Base-by-base conservation (phyloP, 2,329 filamentous ascomycete species). In the Fusarium vanettenii region DNA sequence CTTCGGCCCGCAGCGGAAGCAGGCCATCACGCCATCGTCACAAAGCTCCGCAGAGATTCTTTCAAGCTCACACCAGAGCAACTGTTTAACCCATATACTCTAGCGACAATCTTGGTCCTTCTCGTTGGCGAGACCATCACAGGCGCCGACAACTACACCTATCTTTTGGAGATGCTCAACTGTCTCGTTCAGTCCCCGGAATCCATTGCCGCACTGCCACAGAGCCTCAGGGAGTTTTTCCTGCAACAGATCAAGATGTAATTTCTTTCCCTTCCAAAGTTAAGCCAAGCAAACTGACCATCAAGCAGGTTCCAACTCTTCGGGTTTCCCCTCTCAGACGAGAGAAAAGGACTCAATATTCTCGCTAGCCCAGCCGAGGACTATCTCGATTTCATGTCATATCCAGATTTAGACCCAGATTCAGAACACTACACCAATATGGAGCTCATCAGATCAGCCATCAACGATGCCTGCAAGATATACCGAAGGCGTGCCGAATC, bases 111-210 rank as follows among this genome's bases (percentile, higher is more conserved):
- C 13, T 70, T 85, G 2, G 80, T 85, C 0, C 77, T 85, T 1
- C 71, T 85, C 0, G 83, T 85, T 0, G 84, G 84, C 0, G 84
- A 85, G 16, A 85, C 84, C 0, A 84, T 85, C 8, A 85, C 83
- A 0, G 84, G 83, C 1, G 82, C 83, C 5, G 78, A 78, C 22
- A 84, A 85, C 35, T 85, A 81, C 57, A 71, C 70, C 1, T 82
- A 82, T 60, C 76, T 85, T 0, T 70, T 84, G 1, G 79, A 83
- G 60, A 83, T 85, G 78, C 71, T 85, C 29, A 76, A 79, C 8
- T 82, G 78, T 25, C 70, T 85, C 2, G 74, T 74, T 0, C 69
- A 75, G 29, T 79, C 67, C 9, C 69, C 75, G 0, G 74, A 76
- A 4, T 74, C 69, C 7, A 75, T 78, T 1, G 57, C 66, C 1